Base-by-base conservation (phyloP, 805 yeast species). In the Candida verbasci region DNA sequence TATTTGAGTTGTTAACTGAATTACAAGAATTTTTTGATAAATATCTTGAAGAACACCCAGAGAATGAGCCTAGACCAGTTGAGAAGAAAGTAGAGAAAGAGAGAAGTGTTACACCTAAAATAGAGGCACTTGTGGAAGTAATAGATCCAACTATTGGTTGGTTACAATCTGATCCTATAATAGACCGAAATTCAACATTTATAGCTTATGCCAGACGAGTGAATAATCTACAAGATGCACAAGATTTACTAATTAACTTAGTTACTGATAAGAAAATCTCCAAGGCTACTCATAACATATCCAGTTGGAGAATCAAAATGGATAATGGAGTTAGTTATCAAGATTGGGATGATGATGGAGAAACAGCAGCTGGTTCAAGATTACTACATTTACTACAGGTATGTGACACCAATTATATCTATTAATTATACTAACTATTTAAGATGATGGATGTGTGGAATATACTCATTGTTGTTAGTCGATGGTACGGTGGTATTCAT, bases 301-400 rank as follows among this genome's bases (percentile, higher is more conserved):
- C 79, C 11, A 93, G 96, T 0, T 89, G 91, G 82, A 65, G 97
- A 44, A 82, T 93, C 3, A 68, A 69, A 38, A 56, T 70, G n/a
- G 61, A 52, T 1, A 65, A 68, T 14, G 86, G 80, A 0, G 73
- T 78, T 0, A 68, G 72, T 24, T 73, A 70, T 32, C 93, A 86
- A 49, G 97, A 93, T 49, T 88, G 86, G 48, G 97, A 93, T 52
- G 97, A 93, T 56, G 98, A 91, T 53, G 98, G 98, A 3, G 98
- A 93, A 53, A 73, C 94, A 0, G 97, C 97, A 1, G 96, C 97
- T 1, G 98, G 98, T 8, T 78, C 89, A 4, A 65, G 96, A 40
- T 63, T 89, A 70, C 58, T 88, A 34, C 96, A 87, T 62, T 58
- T 89, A 32, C 60, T 89, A 45, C 76, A 85, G 24, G 74, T 78